Percentiles rank a stretch among this genome's conserved stretches.
Conservation (phyloP, 306 rosid species). For the Senna siamea region DNA sequence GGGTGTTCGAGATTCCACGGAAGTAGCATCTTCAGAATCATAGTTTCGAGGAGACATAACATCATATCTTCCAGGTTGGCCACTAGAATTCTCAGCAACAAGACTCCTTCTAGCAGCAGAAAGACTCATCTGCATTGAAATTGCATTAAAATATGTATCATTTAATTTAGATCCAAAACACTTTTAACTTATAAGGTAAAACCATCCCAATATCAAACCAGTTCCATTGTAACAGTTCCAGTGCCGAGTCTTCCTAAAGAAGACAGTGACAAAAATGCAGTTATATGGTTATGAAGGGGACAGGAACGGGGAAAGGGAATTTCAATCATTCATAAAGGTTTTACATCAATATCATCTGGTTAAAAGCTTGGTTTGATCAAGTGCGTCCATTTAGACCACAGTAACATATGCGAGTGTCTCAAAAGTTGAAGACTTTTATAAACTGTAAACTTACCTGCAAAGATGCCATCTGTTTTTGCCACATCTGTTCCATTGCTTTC, state of each 20-base stretch:
- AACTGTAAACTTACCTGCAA: slow-evolving; percentile 79
- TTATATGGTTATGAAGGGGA: too few species aligned
- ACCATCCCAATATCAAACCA: slow-evolving; percentile 8
- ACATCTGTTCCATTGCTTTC: slow-evolving; percentile 92
- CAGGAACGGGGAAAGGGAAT: too few species aligned
- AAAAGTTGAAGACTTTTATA: slow-evolving; percentile 25
- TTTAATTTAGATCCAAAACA: slow-evolving; percentile 13
- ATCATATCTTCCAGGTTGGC: slow-evolving; percentile 58
- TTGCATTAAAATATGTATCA: slow-evolving; percentile 34
- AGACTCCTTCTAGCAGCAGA: slow-evolving; percentile 88
- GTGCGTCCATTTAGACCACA: slow-evolving; percentile 9
- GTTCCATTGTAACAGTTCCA: slow-evolving; percentile 3
- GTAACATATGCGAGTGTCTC: not conserved
- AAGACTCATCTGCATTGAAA: slow-evolving; percentile 79
- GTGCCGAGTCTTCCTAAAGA: not conserved
- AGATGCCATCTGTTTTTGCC: slow-evolving; percentile 95
- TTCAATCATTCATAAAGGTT: not conserved
- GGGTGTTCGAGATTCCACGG: slow-evolving; percentile 83
- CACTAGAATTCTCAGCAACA: slow-evolving; percentile 48
- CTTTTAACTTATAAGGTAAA: not conserved
- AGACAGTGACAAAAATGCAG: not conserved
- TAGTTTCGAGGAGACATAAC: slow-evolving; percentile 48
- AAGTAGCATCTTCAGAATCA: slow-evolving; percentile 74
- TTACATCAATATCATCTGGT: not conserved
- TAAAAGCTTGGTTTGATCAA: slow-evolving; percentile 28